Conservation (phyloP, 768 basidiomycete genomes). For the Pulveroboletus ravenelii region DNA sequence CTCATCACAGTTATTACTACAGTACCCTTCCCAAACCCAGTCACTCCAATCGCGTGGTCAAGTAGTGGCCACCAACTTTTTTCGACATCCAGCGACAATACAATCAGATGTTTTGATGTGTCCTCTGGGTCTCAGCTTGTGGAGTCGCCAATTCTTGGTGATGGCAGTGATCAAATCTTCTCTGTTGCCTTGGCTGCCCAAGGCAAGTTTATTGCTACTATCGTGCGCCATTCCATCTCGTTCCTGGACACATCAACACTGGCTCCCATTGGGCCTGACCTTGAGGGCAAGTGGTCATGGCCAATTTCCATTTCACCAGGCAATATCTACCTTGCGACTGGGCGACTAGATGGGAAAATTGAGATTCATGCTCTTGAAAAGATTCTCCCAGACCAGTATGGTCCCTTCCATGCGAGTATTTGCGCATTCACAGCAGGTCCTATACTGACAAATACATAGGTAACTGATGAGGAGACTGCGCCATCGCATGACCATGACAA, state of each 20-base stretch:
- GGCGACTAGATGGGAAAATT: not conserved
- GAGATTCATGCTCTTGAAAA: not conserved
- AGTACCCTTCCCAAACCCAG: fast-evolving
- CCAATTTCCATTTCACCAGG: not conserved
- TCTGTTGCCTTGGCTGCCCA: not conserved
- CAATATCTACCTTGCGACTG: not conserved
- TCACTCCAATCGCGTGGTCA: not conserved
- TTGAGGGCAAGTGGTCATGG: not conserved
- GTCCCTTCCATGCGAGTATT: not conserved
- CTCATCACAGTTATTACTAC: not conserved
- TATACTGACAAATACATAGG: not conserved
- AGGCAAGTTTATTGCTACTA: not conserved
- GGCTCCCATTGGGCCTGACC: not conserved
- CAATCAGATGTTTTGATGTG: too few relatives aligned
- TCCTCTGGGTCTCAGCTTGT: not conserved
- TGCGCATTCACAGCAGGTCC: not conserved
- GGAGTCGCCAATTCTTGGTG: not conserved
- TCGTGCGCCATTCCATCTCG: not conserved
- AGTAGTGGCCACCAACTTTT: not conserved
- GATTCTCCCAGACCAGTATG: not conserved
- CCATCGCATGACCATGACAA: not conserved
- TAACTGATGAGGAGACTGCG: not conserved
- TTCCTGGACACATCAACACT: not conserved
- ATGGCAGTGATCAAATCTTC: fast-evolving
- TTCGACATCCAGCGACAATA: not conserved